Percentiles rank a stretch among this genome's conserved stretches.
Evolutionary conservation across 2,329 filamentous ascomycete species (phyloP).

Genomic region (Exophiala alcalophila): DNA sequence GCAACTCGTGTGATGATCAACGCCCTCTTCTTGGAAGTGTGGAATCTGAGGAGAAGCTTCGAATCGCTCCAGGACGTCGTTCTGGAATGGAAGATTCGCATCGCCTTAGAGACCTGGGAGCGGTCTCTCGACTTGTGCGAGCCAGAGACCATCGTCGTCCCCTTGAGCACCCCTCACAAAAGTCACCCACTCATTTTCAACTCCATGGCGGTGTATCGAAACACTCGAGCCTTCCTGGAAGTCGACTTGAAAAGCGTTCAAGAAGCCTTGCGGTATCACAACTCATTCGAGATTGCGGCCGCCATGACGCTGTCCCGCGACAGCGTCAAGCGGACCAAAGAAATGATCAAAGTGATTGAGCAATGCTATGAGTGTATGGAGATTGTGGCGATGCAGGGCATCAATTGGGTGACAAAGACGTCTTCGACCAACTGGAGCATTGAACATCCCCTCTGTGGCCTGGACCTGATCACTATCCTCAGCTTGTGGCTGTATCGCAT

Average conservation of each 20-base stretch:
- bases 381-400: slow-evolving; percentile 87
- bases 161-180: slow-evolving; percentile 89
- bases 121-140: slow-evolving; percentile 92
- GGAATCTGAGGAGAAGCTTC: slow-evolving; percentile 98
- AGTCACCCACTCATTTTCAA: slow-evolving; percentile 97
- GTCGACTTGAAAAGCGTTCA: slow-evolving; percentile 95
- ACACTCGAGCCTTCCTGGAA: slow-evolving; percentile 85
- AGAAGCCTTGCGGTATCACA: slow-evolving; percentile 93
- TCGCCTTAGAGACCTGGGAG: slow-evolving; percentile 98
- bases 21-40: slow-evolving; percentile 94
- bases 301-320: slow-evolving; percentile 94
- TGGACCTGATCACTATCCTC: slow-evolving; percentile 97
- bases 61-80: slow-evolving; percentile 96
- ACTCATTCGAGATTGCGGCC: slow-evolving; percentile 92
- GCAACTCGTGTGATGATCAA: slow-evolving; percentile 99
- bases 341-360: slow-evolving; percentile 98
- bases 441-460: slow-evolving; percentile 91
- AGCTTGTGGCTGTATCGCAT: slow-evolving; percentile 98
- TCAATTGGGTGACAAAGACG: slow-evolving; percentile 96
- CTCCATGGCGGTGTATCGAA: slow-evolving; percentile 93
- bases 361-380: slow-evolving; percentile 98
- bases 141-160: slow-evolving; percentile 81
- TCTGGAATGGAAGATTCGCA: slow-evolving; percentile 93
- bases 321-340: slow-evolving; percentile 87
- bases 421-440: slow-evolving; percentile 99